These are phyloP conservation scores for Eleusine coracana DNA, from an alignment of 176 grass and related monocot genomes.

Conservation along the genomic window DNA sequence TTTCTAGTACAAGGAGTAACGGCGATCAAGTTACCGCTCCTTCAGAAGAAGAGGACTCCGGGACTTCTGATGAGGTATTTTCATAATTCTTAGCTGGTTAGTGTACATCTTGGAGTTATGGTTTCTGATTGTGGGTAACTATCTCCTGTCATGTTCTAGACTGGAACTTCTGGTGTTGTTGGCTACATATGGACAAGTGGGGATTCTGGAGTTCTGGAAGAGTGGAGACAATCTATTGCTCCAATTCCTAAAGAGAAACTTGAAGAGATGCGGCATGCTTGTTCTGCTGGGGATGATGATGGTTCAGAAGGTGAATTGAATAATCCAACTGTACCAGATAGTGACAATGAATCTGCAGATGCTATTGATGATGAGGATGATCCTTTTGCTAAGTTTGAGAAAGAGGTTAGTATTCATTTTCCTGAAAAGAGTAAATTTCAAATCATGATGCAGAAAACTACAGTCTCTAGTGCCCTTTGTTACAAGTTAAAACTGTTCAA, in stretches of 20 bases:
- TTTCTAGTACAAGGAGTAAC: slow-evolving; percentile 74
- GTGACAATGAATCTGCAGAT: slow-evolving; percentile 47
- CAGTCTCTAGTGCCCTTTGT: neutral
- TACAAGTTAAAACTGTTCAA: neutral
- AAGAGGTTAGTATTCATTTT: slow-evolving; percentile 62
- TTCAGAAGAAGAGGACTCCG: slow-evolving; percentile 53
- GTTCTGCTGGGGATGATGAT: slow-evolving; percentile 44
- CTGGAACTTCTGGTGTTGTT: slow-evolving; percentile 58
- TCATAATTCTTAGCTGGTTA: slow-evolving; percentile 34
- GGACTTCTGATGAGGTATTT: slow-evolving; percentile 55
- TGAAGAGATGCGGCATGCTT: slow-evolving; percentile 55
- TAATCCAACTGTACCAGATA: slow-evolving; percentile 30
- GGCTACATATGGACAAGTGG: slow-evolving; percentile 81
- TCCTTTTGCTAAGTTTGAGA: slow-evolving; percentile 79
- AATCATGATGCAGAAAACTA: neutral
- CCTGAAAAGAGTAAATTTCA: neutral
- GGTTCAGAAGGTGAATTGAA: slow-evolving; percentile 52
- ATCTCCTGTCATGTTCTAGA: slow-evolving; percentile 45
- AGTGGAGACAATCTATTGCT: slow-evolving; percentile 88
- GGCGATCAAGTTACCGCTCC: slow-evolving; percentile 36
- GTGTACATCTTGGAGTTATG: slow-evolving; percentile 19
- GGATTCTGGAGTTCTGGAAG: slow-evolving; percentile 71
- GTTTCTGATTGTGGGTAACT: slow-evolving; percentile 24
- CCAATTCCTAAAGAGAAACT: slow-evolving; percentile 82
- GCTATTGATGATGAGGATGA: slow-evolving; percentile 57